Evolutionary conservation across 495 filamentous ascomycete species (phyloP).

Genomic region (Neurospora intermedia): DNA sequence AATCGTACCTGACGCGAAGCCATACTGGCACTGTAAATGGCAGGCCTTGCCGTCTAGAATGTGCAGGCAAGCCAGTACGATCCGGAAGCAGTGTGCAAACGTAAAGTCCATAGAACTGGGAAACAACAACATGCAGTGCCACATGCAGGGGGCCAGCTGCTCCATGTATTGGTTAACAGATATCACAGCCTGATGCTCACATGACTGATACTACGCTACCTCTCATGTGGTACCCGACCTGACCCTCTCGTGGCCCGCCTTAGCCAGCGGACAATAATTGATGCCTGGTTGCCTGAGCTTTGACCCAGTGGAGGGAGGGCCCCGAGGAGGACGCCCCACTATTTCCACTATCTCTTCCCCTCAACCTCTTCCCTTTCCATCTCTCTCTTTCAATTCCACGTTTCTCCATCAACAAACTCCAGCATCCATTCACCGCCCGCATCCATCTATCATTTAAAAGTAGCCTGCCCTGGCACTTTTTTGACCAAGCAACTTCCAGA

Average conservation of each 20-base stretch:
- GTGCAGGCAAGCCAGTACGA: not conserved
- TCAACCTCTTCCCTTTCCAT: conserved; percentile 11
- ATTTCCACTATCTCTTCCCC: conserved; percentile 18
- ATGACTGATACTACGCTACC: not conserved
- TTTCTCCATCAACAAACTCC: conserved; percentile 17
- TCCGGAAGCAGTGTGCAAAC: not conserved
- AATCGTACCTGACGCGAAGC: not conserved
- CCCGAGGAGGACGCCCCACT: conserved; percentile 9
- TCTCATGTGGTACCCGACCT: not conserved
- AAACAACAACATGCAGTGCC: not conserved
- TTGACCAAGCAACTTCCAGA: not conserved
- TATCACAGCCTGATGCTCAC: too few relatives aligned
- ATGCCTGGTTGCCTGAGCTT: conserved; percentile 20
- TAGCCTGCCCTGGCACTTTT: not conserved
- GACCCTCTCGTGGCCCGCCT: not conserved
- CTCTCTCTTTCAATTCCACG: conserved; percentile 11
- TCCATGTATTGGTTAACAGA: not conserved
- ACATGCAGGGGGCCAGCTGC: not conserved
- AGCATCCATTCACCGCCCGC: conserved; percentile 8
- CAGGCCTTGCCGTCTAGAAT: not conserved
- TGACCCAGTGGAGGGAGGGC: not conserved
- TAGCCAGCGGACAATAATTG: conserved; percentile 1
- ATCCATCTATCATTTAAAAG: conserved; percentile 9
- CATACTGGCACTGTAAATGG: not conserved
- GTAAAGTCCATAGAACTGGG: not conserved